Conservation (phyloP, 129 eudicot species). For the Kitagawia praeruptora region DNA sequence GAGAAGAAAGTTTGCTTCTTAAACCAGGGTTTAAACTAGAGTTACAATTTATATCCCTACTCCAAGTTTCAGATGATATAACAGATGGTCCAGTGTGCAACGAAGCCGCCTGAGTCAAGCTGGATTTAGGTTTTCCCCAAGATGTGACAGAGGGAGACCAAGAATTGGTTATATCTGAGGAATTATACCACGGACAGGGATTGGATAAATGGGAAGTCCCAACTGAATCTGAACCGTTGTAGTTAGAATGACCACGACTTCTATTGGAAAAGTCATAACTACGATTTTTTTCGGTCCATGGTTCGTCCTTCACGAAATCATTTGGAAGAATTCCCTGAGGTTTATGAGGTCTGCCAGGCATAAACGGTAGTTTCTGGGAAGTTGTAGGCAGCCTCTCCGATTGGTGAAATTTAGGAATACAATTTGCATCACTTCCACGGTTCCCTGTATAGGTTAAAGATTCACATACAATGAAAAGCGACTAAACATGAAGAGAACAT, state of each 20-base stretch:
- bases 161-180: constrained; percentile 36
- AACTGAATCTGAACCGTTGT: constrained; percentile 30
- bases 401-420: constrained; percentile 20
- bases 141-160: constrained; percentile 38
- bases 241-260: constrained; percentile 31
- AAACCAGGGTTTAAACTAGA: constrained; percentile 26
- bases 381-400: constrained; percentile 23
- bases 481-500: neutral
- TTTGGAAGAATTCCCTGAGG: constrained; percentile 29
- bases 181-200: constrained; percentile 34
- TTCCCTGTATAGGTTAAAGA: constrained; percentile 40
- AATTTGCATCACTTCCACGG: constrained; percentile 29
- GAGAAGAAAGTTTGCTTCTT: constrained; percentile 18
- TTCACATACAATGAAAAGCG: neutral
- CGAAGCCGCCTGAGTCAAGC: constrained; percentile 34
- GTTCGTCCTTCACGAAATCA: constrained; percentile 22
- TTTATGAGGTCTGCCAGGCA: constrained; percentile 15
- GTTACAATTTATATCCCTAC: constrained; percentile 34
- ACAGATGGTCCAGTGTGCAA: constrained; percentile 37
- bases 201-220: constrained; percentile 34
- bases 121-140: constrained; percentile 43
- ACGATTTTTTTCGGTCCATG: constrained; percentile 25
- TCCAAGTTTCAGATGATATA: constrained; percentile 25
- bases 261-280: constrained; percentile 28
- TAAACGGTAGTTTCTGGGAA: constrained; percentile 16